Percentiles rank a stretch among this genome's conserved stretches.
Conservation (phyloP, 331 rosid genomes). For the Rosa hybrid region DNA sequence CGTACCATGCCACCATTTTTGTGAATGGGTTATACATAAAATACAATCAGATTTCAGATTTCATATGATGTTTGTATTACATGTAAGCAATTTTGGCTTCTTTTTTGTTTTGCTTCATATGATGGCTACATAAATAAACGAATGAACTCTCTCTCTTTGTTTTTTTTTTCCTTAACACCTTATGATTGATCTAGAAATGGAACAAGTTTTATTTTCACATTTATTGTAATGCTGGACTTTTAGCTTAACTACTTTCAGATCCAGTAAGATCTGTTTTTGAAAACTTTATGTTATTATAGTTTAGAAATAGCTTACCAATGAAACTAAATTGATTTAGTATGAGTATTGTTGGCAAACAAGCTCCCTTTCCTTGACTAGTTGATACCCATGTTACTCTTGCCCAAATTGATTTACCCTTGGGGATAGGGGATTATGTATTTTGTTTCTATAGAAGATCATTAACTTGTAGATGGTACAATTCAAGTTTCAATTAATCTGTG, state of each 20-base stretch:
- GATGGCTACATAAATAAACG: no score
- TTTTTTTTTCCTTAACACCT: not conserved
- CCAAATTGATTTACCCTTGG: conserved; percentile 5
- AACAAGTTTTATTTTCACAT: not conserved
- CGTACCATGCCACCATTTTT: not conserved
- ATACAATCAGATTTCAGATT: not conserved
- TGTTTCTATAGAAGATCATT: not conserved
- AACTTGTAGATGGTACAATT: not conserved
- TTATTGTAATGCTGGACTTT: not conserved
- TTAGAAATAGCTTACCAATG: no score
- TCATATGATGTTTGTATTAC: not conserved
- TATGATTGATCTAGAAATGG: not conserved
- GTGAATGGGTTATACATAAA: not conserved
- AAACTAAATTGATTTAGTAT: not conserved
- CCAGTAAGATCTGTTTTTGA: not conserved
- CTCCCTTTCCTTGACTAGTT: not conserved
- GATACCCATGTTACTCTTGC: not conserved
- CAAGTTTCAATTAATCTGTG: conserved; percentile 13
- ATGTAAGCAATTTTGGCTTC: no score
- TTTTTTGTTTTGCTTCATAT: no score
- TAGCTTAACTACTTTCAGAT: not conserved
- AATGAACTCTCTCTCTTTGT: no score
- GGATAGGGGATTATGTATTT: not conserved
- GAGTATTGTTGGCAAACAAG: conserved; percentile 22
- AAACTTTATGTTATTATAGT: not conserved